Percentiles rank a stretch among this genome's conserved stretches.
Evolutionary conservation across 345 rosid species (phyloP).

Genomic region (rapeseed (Brassica napus)): DNA sequence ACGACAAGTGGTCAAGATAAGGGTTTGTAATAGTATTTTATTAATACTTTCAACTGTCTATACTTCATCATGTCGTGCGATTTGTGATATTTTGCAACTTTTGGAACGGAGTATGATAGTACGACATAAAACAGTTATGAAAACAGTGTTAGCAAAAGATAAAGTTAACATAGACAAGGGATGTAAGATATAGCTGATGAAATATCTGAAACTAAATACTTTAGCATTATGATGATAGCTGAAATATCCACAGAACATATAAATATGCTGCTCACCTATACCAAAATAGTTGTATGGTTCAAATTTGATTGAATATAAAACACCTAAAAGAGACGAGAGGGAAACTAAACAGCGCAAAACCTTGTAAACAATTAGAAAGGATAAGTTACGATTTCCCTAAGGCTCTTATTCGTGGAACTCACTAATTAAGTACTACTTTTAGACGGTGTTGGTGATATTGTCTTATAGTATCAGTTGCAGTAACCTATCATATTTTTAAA

Average conservation of each 20-base stretch:
- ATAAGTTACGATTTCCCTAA: background rate
- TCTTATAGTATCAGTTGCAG: background rate
- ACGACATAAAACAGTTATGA: slow-evolving; percentile 2
- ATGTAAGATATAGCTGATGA: background rate
- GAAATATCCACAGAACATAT: background rate
- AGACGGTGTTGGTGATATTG: background rate
- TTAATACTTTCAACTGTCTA: background rate
- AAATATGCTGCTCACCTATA: background rate
- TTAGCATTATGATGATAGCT: background rate
- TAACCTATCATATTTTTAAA: background rate
- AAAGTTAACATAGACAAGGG: background rate
- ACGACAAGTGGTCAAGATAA: slow-evolving; percentile 27
- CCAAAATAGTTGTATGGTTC: background rate
- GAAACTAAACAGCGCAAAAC: background rate
- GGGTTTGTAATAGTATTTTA: slow-evolving; percentile 10
- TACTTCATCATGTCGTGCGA: background rate
- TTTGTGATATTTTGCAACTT: slow-evolving; percentile 3
- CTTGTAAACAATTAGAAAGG: background rate
- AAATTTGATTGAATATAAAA: background rate
- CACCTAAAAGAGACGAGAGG: background rate
- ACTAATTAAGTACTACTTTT: background rate
- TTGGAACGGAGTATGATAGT: slow-evolving; percentile 3
- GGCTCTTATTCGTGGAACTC: background rate
- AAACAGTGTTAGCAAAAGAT: background rate
- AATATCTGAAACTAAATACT: background rate